Conservation (phyloP, 768 basidiomycete genomes). For the Fomitopsis serialis region DNA sequence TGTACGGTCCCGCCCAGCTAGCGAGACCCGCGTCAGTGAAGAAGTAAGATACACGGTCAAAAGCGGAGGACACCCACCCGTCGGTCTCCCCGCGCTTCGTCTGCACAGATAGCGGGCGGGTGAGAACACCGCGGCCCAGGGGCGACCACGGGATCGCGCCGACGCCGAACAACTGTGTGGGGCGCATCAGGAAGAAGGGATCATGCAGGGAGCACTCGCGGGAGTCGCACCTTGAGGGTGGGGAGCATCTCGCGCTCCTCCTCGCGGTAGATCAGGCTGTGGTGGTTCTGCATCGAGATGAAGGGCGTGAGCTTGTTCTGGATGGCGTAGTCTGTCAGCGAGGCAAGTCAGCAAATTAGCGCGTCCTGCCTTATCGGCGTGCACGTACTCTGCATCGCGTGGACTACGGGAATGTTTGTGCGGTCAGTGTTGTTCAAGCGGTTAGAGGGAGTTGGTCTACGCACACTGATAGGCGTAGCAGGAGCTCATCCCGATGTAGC, state of each 20-base stretch:
- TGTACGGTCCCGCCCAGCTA: neutral
- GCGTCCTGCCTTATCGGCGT: too few relatives aligned
- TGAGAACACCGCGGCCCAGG: slow-evolving; percentile 27
- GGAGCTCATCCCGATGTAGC: slow-evolving; percentile 37
- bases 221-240: slow-evolving; percentile 27
- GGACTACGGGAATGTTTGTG: slow-evolving; percentile 12
- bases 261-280: slow-evolving; percentile 52
- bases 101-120: slow-evolving; percentile 17
- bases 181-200: slow-evolving; percentile 1
- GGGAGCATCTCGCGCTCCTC: slow-evolving; percentile 60
- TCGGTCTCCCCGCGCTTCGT: slow-evolving; percentile 19
- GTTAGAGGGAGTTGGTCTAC: slow-evolving; percentile 1
- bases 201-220: neutral
- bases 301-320: slow-evolving; percentile 41
- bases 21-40: neutral
- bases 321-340: slow-evolving; percentile 37
- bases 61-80: slow-evolving; percentile 2
- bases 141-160: slow-evolving; percentile 36
- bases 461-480: slow-evolving; percentile 33
- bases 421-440: neutral
- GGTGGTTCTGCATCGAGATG: slow-evolving; percentile 62
- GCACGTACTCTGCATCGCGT: slow-evolving; percentile 23
- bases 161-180: slow-evolving; percentile 17
- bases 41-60: neutral
- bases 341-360: neutral